phyloP scores from a whole-genome alignment of 2,329 filamentous ascomycete species.

The Teratosphaeria destructans region DNA sequence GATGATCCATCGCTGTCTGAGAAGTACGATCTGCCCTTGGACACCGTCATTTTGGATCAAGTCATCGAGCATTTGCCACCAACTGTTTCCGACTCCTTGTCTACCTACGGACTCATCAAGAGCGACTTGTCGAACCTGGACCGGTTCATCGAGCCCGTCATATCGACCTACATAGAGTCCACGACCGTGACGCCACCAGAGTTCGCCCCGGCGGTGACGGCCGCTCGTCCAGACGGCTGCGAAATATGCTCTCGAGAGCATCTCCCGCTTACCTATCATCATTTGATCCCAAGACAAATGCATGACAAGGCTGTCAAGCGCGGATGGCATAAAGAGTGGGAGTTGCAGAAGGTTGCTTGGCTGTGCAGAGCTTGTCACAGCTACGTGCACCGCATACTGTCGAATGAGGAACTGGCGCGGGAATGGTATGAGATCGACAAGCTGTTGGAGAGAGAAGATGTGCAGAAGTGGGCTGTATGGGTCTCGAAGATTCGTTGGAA shows the following conservation, averaged over 20 bases:
- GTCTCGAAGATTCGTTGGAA: slow-evolving; percentile 67
- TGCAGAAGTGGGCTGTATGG: slow-evolving; percentile 62
- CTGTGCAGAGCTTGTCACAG: slow-evolving; percentile 74
- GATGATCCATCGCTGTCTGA: slow-evolving; percentile 40
- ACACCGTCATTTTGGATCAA: slow-evolving; percentile 24
- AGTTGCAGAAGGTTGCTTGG: slow-evolving; percentile 74
- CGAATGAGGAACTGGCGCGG: slow-evolving; percentile 67
- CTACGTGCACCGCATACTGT: slow-evolving; percentile 66
- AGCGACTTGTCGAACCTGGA: slow-evolving; percentile 33
- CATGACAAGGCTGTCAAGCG: slow-evolving; percentile 67
- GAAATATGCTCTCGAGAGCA: slow-evolving; percentile 68
- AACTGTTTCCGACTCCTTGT: slow-evolving; percentile 55
- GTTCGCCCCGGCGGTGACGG: slow-evolving; percentile 34
- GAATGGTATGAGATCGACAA: slow-evolving; percentile 63
- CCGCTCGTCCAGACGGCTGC: slow-evolving; percentile 49
- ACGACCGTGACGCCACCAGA: slow-evolving; percentile 53
- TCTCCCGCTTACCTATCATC: slow-evolving; percentile 72
- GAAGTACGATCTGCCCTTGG: slow-evolving; percentile 44
- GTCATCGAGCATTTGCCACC: slow-evolving; percentile 48
- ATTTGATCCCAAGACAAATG: slow-evolving; percentile 69
- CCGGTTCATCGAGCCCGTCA: slow-evolving; percentile 50
- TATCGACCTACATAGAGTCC: slow-evolving; percentile 52
- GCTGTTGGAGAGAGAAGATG: slow-evolving; percentile 60
- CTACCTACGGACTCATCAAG: slow-evolving; percentile 53
- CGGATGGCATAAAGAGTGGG: slow-evolving; percentile 67